A percentile compares a stretch with the other conserved stretches of the same genome.
These are phyloP conservation scores for Ophiostoma perfectum DNA, from an alignment of 2,329 filamentous ascomycete genomes.

Conservation along the genomic window DNA sequence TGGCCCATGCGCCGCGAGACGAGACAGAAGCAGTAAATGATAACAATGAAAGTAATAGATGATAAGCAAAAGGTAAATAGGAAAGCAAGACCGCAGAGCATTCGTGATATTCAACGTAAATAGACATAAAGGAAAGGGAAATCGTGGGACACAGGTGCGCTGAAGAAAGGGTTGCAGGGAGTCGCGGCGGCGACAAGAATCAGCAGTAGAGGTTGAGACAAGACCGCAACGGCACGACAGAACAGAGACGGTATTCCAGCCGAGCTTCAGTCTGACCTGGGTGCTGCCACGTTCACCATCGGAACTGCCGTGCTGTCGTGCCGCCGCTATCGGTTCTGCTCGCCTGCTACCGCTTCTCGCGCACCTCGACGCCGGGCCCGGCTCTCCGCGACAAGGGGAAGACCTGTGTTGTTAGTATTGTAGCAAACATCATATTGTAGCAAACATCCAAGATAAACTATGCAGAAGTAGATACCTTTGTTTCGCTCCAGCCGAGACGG, in stretches of 20 bases:
- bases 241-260: no score
- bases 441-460: constrained; percentile 10
- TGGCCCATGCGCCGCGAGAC: background rate
- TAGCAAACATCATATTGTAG: no score
- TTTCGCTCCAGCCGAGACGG: constrained; percentile 85
- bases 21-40: background rate
- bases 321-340: background rate
- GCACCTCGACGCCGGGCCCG: constrained; percentile 77
- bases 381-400: constrained; percentile 60
- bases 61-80: background rate
- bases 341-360: constrained; percentile 52
- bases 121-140: background rate
- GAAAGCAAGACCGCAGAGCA: background rate
- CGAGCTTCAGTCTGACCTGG: no score
- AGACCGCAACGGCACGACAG: background rate
- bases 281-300: background rate
- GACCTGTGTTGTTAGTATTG: constrained; percentile 39
- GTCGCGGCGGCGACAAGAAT: background rate
- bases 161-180: background rate
- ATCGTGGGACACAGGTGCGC: background rate
- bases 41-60: background rate
- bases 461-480: constrained; percentile 61
- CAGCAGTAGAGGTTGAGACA: background rate
- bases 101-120: constrained; percentile 7
- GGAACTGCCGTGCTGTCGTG: background rate